Evolutionary conservation across 2,329 filamentous ascomycete species (phyloP), one percentile per base, ranked within the genome.

Genomic region (Raffaelea albimanens): DNA sequence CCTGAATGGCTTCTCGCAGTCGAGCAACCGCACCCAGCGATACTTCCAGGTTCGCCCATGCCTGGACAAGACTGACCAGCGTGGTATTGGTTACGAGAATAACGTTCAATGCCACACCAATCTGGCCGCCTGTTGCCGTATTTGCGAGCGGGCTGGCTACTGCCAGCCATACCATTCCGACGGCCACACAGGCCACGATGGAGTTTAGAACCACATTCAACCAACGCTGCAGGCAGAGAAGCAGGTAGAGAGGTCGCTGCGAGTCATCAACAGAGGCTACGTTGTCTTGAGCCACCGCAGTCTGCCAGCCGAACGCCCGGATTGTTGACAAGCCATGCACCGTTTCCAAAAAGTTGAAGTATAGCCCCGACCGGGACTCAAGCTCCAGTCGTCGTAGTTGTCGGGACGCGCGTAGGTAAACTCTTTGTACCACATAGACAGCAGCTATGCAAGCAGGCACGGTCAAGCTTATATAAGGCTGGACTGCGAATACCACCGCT

Each of bases 341-440:
- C 0, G 67, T 64, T 52, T 72, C 68, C 4, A 71, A 47, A 18
- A 71, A 64, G 40, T 56, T 62, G 0, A 62, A 63, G 39, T 59
- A 72, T 0, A 80, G 60, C 0, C 67, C 69, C 0, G 75, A 66
- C 43, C 71, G 71, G 1, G 73, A 67, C 52, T 80, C 74, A 1
- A 80, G 63, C 43, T 80, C 76, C 23, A 80, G 57, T 13, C 74
- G 66, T 34, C 75, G 71, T 3, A 81, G 60, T 53, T 80, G 77
- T 0, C 76, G 68, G 0, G 76, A 78, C 0, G 76, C 79, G 5
- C 70, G 66, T 1, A 81, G 63, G 50, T 78, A 78, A 22, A 71
- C 57, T 41, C 67, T 72, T 50, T 76, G 73, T 3, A 77, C 61
- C 0, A 63, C 38, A 47, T 72, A 77, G 2, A 74, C 57, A 0